phyloP scores from a whole-genome alignment of 768 basidiomycete genomes.

The Serpula lacrymans region DNA sequence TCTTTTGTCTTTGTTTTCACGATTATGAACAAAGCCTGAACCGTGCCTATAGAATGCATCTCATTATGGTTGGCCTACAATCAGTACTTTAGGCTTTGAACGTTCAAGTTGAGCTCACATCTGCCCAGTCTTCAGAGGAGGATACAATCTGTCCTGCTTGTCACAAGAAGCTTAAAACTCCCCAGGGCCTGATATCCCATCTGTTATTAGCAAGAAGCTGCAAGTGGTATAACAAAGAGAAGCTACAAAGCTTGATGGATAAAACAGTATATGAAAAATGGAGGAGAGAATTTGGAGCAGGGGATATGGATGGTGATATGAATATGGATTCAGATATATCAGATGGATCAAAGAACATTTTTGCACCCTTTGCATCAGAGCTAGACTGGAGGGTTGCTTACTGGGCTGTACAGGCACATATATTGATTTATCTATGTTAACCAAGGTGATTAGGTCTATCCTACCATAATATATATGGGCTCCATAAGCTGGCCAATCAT shows the following conservation, averaged over 20 bases:
- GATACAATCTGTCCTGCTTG: not conserved
- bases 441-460: conserved; percentile 3
- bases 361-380: conserved; percentile 2
- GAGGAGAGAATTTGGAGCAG: not conserved
- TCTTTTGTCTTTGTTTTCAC: no score
- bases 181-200: not conserved
- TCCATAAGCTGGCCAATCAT: conserved; percentile 1
- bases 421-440: not conserved
- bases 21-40: no score
- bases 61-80: no score
- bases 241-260: not conserved
- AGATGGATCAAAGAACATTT: no score
- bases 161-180: not conserved
- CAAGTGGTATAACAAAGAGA: conserved; percentile 4
- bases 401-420: conserved; percentile 2
- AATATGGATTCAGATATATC: no score
- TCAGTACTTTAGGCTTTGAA: no score
- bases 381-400: conserved; percentile 1
- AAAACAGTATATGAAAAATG: not conserved
- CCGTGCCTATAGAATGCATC: no score
- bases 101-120: no score
- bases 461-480: not conserved
- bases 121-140: no score
- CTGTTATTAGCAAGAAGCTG: not conserved
- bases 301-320: no score